phyloP scores from a whole-genome alignment of 495 filamentous ascomycete genomes.

The Stereocaulon alpinum region DNA sequence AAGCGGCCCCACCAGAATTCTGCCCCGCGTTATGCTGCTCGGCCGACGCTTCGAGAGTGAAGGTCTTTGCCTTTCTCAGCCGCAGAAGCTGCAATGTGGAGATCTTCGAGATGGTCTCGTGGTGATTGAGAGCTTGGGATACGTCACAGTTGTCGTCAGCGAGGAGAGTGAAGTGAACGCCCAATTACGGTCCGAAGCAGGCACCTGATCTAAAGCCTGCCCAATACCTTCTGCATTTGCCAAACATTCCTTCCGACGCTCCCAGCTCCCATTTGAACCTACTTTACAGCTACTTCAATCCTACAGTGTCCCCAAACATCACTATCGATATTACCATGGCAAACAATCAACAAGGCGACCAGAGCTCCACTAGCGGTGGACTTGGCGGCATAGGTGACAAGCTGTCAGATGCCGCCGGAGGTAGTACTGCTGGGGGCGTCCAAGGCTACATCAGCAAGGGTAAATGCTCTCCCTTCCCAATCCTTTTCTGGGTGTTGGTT shows the following conservation, averaged over 20 bases:
- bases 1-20: not conserved
- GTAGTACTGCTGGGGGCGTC: constrained; percentile 10
- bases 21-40: not conserved
- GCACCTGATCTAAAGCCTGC: not conserved
- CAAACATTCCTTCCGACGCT: not conserved
- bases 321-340: not conserved
- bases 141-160: not conserved
- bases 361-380: constrained; percentile 1
- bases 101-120: not conserved
- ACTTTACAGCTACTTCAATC: not conserved
- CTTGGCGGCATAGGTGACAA: constrained; percentile 14
- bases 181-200: not conserved
- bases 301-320: not conserved
- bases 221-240: not conserved
- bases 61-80: not conserved
- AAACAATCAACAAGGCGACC: constrained; percentile 2
- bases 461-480: not conserved
- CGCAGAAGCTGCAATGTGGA: not conserved
- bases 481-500: not conserved
- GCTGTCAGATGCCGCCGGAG: constrained; percentile 15
- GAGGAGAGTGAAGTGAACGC: no score
- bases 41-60: not conserved
- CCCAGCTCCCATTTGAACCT: not conserved
- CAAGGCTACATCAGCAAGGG: constrained; percentile 12
- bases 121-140: not conserved